Evolutionary conservation across 1,139 yeast genomes (phyloP), one percentile per base, ranked within the genome.

Genomic region (Debaryomycetaceae sp.): DNA sequence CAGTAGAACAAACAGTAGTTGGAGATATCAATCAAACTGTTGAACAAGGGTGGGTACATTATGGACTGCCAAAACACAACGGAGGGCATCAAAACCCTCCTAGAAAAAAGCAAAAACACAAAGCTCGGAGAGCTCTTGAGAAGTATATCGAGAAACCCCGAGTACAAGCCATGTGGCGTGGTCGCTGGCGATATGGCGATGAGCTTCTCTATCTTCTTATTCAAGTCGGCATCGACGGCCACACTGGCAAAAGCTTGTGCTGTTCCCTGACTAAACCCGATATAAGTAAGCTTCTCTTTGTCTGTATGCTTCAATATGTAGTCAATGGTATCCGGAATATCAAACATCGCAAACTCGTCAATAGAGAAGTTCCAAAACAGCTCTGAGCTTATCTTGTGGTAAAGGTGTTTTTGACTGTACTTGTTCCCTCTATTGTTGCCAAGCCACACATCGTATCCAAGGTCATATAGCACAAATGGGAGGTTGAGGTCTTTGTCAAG

Each of bases 111-210:
- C 40, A 84, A 62, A 59, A 78, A 90, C 57, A 91, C 74, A 37
- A 89, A 65, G 44, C 82, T 76, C 2, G 98, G 98, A 2, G 90
- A 82, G 6, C 95, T 79, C 56, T 87, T 84, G 52, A 87, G 78
- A 38, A 91, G 71, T 0, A 90, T 76, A 59, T 89, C 95, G 34
- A 88, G 83, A 46, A 90, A 69, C 58, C 79, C 76, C 52, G 91
- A 87, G 49, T 84, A 82, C 23, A 91, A 70, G 1, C 96, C 95
- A 42, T 83, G 87, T 0, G 98, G 98, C 0, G 97, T 88, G 67
- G 95, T 87, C 1, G 98, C 98, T 0, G 98, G 98, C 0, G 97
- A 87, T 37, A 88, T 76, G 5, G 95, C 96, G 43, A 91, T 78
- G 49, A 91, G 79, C 51, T 80, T 76, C 31, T 81, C 81, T 42